These are phyloP conservation scores for Cutaneotrichosporon mucoides DNA, from an alignment of 1,284 basidiomycete species.

Conservation along the genomic window DNA sequence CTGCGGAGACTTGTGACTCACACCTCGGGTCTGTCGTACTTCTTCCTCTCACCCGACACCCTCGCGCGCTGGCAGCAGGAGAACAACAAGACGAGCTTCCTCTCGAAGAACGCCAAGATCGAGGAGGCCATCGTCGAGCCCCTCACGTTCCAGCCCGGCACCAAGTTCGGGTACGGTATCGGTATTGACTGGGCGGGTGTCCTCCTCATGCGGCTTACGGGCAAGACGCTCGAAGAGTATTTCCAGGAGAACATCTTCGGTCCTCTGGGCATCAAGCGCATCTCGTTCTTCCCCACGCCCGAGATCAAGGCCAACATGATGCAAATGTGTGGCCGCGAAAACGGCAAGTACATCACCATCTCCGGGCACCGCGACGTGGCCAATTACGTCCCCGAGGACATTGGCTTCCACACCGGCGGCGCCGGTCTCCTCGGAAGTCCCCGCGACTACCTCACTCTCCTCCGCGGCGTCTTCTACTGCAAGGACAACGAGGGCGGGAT, in stretches of 20 bases:
- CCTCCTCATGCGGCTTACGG: conserved; percentile 36
- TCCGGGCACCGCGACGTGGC: conserved; percentile 30
- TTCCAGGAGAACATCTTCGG: conserved; percentile 38
- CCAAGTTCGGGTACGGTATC: conserved; percentile 26
- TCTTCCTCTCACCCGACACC: conserved; percentile 4
- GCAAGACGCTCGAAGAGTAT: conserved; percentile 34
- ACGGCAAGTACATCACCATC: conserved; percentile 16
- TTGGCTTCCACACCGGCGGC: conserved; percentile 27
- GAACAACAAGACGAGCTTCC: background rate
- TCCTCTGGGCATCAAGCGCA: conserved; percentile 28
- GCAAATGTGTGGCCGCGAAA: conserved; percentile 19
- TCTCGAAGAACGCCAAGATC: conserved; percentile 17
- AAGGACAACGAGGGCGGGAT: conserved; percentile 14
- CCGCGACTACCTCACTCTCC: conserved; percentile 31
- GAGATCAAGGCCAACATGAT: conserved; percentile 19
- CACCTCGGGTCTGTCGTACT: conserved; percentile 23
- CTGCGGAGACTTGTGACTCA: conserved; percentile 39
- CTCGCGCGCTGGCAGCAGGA: conserved; percentile 4
- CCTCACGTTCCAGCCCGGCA: conserved; percentile 37
- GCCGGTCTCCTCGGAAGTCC: conserved; percentile 37
- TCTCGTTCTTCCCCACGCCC: conserved; percentile 35
- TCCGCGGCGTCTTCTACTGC: conserved; percentile 27
- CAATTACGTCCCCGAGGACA: conserved; percentile 9
- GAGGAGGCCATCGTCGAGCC: conserved; percentile 20
- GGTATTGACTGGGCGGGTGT: conserved; percentile 45